These are phyloP conservation scores for Lizonia empirigonia DNA, from an alignment of 2,329 filamentous ascomycete species.

Conservation along the genomic window DNA sequence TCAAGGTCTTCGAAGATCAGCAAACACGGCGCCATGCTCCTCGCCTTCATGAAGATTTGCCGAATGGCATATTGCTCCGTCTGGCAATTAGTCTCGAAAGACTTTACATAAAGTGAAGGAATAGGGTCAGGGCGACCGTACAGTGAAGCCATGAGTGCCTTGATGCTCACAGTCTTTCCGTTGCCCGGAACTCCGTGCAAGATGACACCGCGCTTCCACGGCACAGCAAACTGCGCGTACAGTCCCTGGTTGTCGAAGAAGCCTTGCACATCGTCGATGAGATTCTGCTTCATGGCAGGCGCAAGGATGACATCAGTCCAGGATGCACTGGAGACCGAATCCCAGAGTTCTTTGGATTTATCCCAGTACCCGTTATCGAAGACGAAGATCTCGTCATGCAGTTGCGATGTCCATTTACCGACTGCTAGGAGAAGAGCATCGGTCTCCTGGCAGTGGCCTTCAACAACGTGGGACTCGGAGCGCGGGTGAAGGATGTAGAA, in stretches of 20 bases:
- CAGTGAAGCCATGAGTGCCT: conserved; percentile 68
- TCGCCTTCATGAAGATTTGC: conserved; percentile 55
- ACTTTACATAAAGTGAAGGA: conserved; percentile 61
- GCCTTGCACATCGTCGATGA: conserved; percentile 66
- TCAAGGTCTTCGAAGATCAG: conserved; percentile 75
- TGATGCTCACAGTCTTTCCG: conserved; percentile 72
- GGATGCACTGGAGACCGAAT: conserved; percentile 51
- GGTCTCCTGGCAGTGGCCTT: conserved; percentile 32
- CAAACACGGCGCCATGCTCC: conserved; percentile 67
- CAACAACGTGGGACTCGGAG: conserved; percentile 11
- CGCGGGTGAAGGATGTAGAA: conserved; percentile 32
- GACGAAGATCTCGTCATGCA: conserved; percentile 68
- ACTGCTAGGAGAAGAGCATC: conserved; percentile 61
- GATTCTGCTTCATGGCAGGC: conserved; percentile 63
- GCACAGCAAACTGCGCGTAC: conserved; percentile 53
- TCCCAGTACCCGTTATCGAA: conserved; percentile 67
- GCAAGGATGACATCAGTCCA: conserved; percentile 72
- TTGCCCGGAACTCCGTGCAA: conserved; percentile 64
- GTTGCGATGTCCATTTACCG: conserved; percentile 59
- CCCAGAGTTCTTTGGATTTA: conserved; percentile 65
- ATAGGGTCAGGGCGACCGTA: conserved; percentile 58
- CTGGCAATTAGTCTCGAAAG: conserved; percentile 50
- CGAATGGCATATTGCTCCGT: conserved; percentile 59
- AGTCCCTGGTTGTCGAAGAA: conserved; percentile 54
- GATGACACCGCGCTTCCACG: conserved; percentile 56